Evolutionary conservation across 2,329 filamentous ascomycete species (phyloP).

Genomic region (Cercospora beticola): DNA sequence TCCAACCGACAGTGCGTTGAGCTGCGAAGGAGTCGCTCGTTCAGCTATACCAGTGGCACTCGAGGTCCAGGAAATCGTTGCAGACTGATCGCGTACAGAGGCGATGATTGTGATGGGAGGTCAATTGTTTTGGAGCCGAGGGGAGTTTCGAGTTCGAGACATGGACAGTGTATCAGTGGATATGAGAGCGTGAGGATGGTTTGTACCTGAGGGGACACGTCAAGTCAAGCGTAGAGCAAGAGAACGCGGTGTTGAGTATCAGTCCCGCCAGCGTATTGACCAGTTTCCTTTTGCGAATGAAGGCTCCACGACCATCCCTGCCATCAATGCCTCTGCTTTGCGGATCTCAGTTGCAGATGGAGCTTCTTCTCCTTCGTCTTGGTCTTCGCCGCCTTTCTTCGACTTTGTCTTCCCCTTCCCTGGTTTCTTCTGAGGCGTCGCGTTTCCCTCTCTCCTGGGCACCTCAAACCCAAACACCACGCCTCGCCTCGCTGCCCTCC

Average conservation of each 20-base stretch:
- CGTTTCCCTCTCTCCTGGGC: slow-evolving; percentile 22
- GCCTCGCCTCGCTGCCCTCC: slow-evolving; percentile 61
- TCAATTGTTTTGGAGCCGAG: neutral
- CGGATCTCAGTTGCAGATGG: slow-evolving; percentile 32
- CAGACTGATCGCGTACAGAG: neutral
- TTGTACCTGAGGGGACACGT: neutral
- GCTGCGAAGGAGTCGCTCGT: neutral
- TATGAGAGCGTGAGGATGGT: neutral
- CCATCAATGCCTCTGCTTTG: slow-evolving; percentile 61
- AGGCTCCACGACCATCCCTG: slow-evolving; percentile 58
- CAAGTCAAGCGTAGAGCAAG: neutral
- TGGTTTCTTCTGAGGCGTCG: slow-evolving; percentile 14
- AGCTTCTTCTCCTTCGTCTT: slow-evolving; percentile 25
- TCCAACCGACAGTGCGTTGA: neutral
- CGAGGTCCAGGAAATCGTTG: neutral
- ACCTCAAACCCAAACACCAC: slow-evolving; percentile 56
- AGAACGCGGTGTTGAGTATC: neutral
- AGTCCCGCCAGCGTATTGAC: slow-evolving; percentile 58
- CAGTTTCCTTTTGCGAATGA: slow-evolving; percentile 63
- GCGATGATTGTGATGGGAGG: neutral
- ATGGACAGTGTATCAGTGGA: neutral
- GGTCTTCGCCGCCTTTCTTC: slow-evolving; percentile 15
- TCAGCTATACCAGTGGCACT: neutral
- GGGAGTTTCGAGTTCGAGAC: neutral
- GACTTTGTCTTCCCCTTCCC: slow-evolving; percentile 23